phyloP scores from a whole-genome alignment of 176 grass and related monocot genomes.

The Themeda triandra region DNA sequence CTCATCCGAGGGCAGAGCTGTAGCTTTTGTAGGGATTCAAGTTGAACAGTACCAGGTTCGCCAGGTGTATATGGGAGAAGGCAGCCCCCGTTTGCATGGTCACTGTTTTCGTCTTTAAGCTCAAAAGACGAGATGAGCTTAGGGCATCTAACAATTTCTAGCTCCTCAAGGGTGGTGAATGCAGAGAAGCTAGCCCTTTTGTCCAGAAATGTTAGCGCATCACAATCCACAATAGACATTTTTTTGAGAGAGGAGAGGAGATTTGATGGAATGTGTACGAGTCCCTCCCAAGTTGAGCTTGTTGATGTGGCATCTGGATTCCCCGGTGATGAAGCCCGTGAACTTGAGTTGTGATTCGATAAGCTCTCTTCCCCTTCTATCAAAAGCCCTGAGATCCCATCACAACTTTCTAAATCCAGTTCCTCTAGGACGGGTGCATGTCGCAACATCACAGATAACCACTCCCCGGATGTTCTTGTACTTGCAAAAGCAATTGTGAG shows the following conservation, averaged over 20 bases:
- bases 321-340: not conserved
- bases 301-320: not conserved
- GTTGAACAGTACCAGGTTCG: rapidly evolving
- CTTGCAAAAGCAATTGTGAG: not conserved
- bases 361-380: not conserved
- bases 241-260: not conserved
- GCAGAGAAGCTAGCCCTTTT: not conserved
- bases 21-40: not conserved
- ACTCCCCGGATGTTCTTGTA: not conserved
- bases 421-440: not conserved
- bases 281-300: not conserved
- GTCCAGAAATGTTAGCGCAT: not conserved
- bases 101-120: not conserved
- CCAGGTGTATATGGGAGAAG: not conserved
- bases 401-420: rapidly evolving
- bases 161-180: constrained; percentile 1
- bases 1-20: not conserved
- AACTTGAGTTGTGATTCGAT: not conserved
- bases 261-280: not conserved
- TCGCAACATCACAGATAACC: not conserved
- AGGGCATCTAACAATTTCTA: rapidly evolving
- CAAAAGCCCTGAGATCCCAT: not conserved
- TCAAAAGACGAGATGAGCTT: not conserved
- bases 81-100: not conserved
- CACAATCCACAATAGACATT: not conserved